These are phyloP conservation scores for Fusarium chaquense DNA, from an alignment of 2,329 filamentous ascomycete genomes.

Conservation along the genomic window DNA sequence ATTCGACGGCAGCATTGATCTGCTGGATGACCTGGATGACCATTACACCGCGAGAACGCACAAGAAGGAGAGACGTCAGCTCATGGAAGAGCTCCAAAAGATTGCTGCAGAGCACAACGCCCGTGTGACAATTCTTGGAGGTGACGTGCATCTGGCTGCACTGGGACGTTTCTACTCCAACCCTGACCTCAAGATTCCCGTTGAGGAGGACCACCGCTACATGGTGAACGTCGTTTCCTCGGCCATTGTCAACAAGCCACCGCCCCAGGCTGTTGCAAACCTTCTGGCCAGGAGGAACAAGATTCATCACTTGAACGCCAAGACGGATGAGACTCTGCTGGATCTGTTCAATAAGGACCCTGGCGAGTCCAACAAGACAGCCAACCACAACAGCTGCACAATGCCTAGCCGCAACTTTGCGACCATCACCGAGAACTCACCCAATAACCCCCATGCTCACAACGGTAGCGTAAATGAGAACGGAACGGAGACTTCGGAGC, in stretches of 20 bases:
- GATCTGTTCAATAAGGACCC: conserved; percentile 93
- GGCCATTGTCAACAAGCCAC: conserved; percentile 95
- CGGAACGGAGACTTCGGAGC: conserved; percentile 34
- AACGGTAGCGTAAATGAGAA: conserved; percentile 43
- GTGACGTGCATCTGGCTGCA: conserved; percentile 92
- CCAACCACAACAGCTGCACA: conserved; percentile 82
- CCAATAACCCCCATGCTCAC: conserved; percentile 55
- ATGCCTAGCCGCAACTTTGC: conserved; percentile 96
- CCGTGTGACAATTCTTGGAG: conserved; percentile 90
- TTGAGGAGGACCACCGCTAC: conserved; percentile 88
- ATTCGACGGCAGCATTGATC: conserved; percentile 93
- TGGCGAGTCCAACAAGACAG: conserved; percentile 79
- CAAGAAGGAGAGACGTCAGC: conserved; percentile 84
- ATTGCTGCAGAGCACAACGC: conserved; percentile 88
- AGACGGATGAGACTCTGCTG: conserved; percentile 93
- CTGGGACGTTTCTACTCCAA: conserved; percentile 96
- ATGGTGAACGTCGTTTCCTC: conserved; percentile 96
- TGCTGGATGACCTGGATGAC: conserved; percentile 93
- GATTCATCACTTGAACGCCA: conserved; percentile 73
- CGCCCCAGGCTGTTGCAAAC: conserved; percentile 88
- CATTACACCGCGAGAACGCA: conserved; percentile 95
- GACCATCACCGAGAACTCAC: conserved; percentile 88
- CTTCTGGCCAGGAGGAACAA: conserved; percentile 91
- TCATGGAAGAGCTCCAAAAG: conserved; percentile 85
- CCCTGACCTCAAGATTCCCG: conserved; percentile 79